Evolutionary conservation across 371 early-diverging fungal species (phyloP), one percentile per base, ranked within the genome.

Genomic region (Mortierella sp.): DNA sequence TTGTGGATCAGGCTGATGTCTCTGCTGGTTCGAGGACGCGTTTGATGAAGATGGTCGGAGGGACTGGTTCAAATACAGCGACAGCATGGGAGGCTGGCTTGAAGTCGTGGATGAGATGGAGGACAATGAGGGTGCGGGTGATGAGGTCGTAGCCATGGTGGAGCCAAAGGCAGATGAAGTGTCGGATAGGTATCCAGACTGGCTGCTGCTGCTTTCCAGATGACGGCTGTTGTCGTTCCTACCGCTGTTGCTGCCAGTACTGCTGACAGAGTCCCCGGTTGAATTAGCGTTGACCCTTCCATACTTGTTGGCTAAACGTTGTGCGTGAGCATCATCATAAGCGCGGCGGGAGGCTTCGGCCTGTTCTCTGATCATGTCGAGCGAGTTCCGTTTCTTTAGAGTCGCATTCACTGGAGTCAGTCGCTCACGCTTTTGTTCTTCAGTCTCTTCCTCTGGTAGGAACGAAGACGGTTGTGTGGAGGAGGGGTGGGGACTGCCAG

Each of bases 301-400:
- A 58, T 57, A 65, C 30, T 41, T 64, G 26, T 24, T 56, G 34
- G 75, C 60, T 6, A 67, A 47, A 4, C 75, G 63, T 19, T 63
- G 68, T 15, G 68, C 68, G 26, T 73, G 68, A 21, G 68, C 64
- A 6, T 73, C 75, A 50, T 73, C 75, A 30, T 68, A 73, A 4
- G 75, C 75, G 37, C 68, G 52, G 17, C 75, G 75, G 0, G 75
- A 73, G 17, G 75, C 75, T 30, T 73, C 75, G 0, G 75, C 75
- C 30, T 73, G 75, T 27, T 73, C 75, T 27, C 75, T 43, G 28
- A 73, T 73, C 60, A 68, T 43, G 31, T 73, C 75, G 42, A 73
- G 43, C 17, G 75, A 73, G 60, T 28, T 73, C 27, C 68, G 58
- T 51, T 68, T 73, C 19, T 67, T 68, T 23, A 60, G 63, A 17